These are phyloP conservation scores for Vinca minor DNA, from an alignment of 257 asterid genomes.

Conservation along the genomic window DNA sequence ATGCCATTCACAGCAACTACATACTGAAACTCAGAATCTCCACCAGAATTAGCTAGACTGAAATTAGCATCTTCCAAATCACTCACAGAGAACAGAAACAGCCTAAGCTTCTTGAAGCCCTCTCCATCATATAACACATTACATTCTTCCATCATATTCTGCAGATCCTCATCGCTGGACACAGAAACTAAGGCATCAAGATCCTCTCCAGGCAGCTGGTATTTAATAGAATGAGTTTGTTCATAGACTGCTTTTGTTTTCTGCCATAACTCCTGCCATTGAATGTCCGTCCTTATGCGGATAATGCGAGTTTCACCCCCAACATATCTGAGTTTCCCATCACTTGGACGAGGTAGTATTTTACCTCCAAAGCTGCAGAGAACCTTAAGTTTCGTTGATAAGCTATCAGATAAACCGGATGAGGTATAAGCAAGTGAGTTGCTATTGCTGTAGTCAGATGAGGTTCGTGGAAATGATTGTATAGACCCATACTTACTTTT, in stretches of 20 bases:
- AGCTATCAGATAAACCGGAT: slow-evolving; percentile 50
- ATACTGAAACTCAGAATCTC: slow-evolving; percentile 66
- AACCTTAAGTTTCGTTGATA: slow-evolving; percentile 48
- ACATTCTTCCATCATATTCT: slow-evolving; percentile 94
- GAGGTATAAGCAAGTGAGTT: slow-evolving; percentile 32
- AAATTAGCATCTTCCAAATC: slow-evolving; percentile 67
- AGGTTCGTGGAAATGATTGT: slow-evolving; percentile 27
- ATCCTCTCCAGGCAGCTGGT: slow-evolving; percentile 96
- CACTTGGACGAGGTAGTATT: slow-evolving; percentile 86
- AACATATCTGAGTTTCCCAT: slow-evolving; percentile 84
- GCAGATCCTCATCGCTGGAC: slow-evolving; percentile 73
- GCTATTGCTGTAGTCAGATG: slow-evolving; percentile 36
- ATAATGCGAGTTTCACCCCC: slow-evolving; percentile 94
- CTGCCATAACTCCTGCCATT: slow-evolving; percentile 62
- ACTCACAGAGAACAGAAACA: slow-evolving; percentile 60
- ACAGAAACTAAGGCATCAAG: slow-evolving; percentile 88
- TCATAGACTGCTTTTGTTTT: slow-evolving; percentile 48
- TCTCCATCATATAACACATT: slow-evolving; percentile 44
- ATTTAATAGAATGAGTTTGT: slow-evolving; percentile 52
- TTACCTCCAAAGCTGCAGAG: slow-evolving; percentile 93
- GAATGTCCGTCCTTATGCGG: slow-evolving; percentile 57
- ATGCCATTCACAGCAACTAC: slow-evolving; percentile 76
- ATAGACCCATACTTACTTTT: slow-evolving; percentile 30
- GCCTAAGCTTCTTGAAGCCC: slow-evolving; percentile 55
- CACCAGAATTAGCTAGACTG: slow-evolving; percentile 42